phyloP scores from a whole-genome alignment of 148 eudicot genomes.

The Diospyros kaki region DNA sequence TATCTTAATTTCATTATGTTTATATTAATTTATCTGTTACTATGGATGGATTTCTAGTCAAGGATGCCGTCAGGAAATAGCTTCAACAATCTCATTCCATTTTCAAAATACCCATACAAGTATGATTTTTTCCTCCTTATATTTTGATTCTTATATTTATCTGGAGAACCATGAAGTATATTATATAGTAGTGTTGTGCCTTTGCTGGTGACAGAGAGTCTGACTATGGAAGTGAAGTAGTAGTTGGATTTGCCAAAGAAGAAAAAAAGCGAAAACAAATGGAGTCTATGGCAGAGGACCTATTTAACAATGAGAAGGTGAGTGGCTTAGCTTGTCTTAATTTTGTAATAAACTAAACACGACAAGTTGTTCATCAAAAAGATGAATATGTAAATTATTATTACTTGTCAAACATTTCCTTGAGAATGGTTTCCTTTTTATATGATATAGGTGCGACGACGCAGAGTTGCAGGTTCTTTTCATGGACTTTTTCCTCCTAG shows the following conservation, averaged over 20 bases:
- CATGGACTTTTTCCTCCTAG: constrained; percentile 44
- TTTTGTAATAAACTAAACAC: neutral
- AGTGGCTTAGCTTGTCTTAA: constrained; percentile 8
- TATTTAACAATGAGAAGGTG: constrained; percentile 76
- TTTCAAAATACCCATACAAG: constrained; percentile 74
- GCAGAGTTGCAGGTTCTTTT: constrained; percentile 56
- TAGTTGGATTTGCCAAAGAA: constrained; percentile 58
- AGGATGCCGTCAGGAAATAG: constrained; percentile 71
- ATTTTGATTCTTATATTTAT: neutral
- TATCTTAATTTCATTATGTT: neutral
- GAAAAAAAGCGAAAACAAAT: constrained; percentile 84
- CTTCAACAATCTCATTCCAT: constrained; percentile 71
- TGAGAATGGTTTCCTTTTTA: neutral
- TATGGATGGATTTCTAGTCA: constrained; percentile 36
- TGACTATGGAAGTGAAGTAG: constrained; percentile 63
- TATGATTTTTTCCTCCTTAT: constrained; percentile 30
- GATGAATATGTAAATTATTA: too few species aligned
- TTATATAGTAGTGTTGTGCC: neutral
- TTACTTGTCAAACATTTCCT: neutral
- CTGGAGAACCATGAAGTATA: neutral
- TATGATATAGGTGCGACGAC: constrained; percentile 46
- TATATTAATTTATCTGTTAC: neutral
- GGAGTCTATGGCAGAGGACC: constrained; percentile 93
- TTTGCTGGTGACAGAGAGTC: constrained; percentile 50
- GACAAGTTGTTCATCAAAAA: too few species aligned